A percentile compares a stretch with the other conserved stretches of the same genome.
These are phyloP conservation scores for Pyrus betulifolia DNA, from an alignment of 306 rosid species.

Conservation along the genomic window DNA sequence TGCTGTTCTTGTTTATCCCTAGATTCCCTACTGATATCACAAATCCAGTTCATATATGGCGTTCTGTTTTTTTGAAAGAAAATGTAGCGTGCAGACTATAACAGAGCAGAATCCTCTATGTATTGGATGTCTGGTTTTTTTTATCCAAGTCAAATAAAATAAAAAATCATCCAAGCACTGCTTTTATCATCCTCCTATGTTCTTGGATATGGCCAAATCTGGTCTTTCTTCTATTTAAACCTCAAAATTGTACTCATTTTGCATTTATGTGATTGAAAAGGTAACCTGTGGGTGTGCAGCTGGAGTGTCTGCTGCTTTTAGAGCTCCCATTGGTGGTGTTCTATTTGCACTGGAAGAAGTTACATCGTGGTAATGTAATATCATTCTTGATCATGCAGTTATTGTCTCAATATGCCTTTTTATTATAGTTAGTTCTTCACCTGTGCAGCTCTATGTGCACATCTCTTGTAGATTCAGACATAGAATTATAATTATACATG, in stretches of 20 bases:
- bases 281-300: conserved; percentile 99
- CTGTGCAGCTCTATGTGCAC: neutral
- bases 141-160: too few relatives aligned
- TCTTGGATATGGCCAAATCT: neutral
- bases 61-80: neutral
- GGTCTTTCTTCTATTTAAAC: neutral
- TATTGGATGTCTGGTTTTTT: too few relatives aligned
- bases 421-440: neutral
- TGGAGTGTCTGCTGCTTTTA: conserved; percentile 96
- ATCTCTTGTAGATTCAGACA: neutral
- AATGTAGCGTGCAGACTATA: neutral
- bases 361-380: conserved; percentile 72
- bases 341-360: conserved; percentile 97
- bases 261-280: conserved; percentile 37
- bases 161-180: neutral
- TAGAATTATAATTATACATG: neutral
- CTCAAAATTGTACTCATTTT: conserved; percentile 10
- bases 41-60: neutral
- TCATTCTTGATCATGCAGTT: neutral
- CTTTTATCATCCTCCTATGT: neutral
- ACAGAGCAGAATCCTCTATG: neutral
- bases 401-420: neutral
- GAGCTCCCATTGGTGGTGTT: conserved; percentile 99
- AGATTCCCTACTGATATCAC: neutral
- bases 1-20: too few relatives aligned